phyloP scores from a whole-genome alignment of 257 asterid species.

The Galeopsis tetrahit region DNA sequence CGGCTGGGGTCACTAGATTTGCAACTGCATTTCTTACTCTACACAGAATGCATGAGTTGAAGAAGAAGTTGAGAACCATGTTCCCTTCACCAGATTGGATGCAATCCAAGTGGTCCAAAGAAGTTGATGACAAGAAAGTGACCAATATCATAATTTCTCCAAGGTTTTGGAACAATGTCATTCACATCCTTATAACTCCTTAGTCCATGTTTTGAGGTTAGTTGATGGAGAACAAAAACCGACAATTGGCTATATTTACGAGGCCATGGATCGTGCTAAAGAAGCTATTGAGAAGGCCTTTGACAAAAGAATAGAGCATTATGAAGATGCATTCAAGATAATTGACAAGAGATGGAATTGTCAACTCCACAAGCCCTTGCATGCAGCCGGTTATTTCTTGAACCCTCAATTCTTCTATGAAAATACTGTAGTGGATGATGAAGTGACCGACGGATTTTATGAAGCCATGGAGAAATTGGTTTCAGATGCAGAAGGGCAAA shows the following conservation, averaged over 20 bases:
- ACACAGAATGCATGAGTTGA: too few relatives aligned
- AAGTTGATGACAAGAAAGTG: background rate
- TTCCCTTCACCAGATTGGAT: background rate
- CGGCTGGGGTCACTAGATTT: too few relatives aligned
- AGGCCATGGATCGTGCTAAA: background rate
- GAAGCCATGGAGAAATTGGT: too few relatives aligned
- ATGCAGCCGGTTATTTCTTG: too few relatives aligned
- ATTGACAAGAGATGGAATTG: conserved; percentile 12
- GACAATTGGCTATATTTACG: background rate
- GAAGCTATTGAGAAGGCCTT: background rate
- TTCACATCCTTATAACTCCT: background rate
- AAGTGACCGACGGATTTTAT: too few relatives aligned
- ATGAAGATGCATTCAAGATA: background rate
- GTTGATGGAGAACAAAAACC: background rate
- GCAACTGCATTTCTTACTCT: too few relatives aligned
- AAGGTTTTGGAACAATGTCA: background rate
- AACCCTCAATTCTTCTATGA: too few relatives aligned
- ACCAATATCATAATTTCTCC: background rate
- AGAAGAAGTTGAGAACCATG: background rate
- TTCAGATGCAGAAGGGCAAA: too few relatives aligned
- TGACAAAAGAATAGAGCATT: background rate
- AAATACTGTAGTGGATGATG: too few relatives aligned
- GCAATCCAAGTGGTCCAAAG: background rate
- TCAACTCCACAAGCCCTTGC: background rate
- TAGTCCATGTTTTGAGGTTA: background rate